A percentile compares a stretch with the other conserved stretches of the same genome.
These are phyloP conservation scores for Elsinoe perseae DNA, from an alignment of 2,329 filamentous ascomycete genomes.

Conservation along the genomic window DNA sequence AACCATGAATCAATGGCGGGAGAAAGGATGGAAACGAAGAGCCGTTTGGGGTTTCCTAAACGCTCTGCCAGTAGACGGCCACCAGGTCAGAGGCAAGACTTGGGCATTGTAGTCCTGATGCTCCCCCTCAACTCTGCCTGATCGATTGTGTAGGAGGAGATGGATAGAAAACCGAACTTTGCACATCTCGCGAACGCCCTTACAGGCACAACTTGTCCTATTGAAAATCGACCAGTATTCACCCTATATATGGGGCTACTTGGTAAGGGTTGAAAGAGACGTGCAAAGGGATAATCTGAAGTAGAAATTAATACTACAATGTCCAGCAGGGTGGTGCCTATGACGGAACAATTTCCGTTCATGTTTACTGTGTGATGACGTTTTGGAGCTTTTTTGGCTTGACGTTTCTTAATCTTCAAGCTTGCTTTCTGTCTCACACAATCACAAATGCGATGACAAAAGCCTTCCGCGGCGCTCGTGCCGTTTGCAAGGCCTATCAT, in stretches of 20 bases:
- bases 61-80: not conserved
- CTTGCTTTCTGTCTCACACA: not conserved
- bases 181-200: too few species aligned
- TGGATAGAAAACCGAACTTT: too few species aligned
- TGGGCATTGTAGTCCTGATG: not conserved
- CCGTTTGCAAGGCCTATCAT: not conserved
- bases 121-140: too few species aligned
- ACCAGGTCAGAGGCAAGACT: not conserved
- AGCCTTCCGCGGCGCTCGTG: not conserved
- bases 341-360: not conserved
- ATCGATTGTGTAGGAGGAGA: too few species aligned
- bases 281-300: too few species aligned
- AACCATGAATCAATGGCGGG: slow-evolving; percentile 22
- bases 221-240: too few species aligned
- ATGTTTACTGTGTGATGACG: not conserved
- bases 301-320: too few species aligned
- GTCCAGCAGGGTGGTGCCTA: not conserved
- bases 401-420: not conserved
- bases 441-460: slow-evolving; percentile 10
- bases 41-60: not conserved
- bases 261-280: too few species aligned
- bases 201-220: too few species aligned
- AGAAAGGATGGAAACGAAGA: slow-evolving; percentile 20
- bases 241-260: too few species aligned
- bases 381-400: not conserved